Evolutionary conservation across 495 filamentous ascomycete species (phyloP).

Genomic region (Hyaloscypha finlandica): DNA sequence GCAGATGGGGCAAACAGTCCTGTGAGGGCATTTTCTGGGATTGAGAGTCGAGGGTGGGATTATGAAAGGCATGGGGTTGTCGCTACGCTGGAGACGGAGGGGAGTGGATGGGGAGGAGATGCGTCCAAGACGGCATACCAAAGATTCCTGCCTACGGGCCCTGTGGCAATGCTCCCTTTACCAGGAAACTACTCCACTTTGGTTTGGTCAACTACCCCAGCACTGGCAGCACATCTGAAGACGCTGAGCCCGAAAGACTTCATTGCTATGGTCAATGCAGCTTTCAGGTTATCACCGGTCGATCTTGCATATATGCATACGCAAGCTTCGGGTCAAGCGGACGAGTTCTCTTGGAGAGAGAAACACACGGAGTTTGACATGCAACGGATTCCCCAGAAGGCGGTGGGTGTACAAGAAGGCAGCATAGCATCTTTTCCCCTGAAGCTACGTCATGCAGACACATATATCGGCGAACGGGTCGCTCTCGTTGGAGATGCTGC

Average conservation of each 20-base stretch:
- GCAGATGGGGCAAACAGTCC: slow-evolving; percentile 95
- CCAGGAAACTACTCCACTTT: slow-evolving; percentile 80
- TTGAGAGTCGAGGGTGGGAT: slow-evolving; percentile 86
- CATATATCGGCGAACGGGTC: slow-evolving; percentile 85
- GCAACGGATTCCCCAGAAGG: slow-evolving; percentile 52
- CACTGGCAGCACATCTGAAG: slow-evolving; percentile 79
- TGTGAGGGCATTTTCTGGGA: slow-evolving; percentile 85
- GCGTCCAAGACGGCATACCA: slow-evolving; percentile 81
- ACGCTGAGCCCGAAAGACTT: slow-evolving; percentile 70
- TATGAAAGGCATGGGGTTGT: slow-evolving; percentile 90
- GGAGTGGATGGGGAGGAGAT: slow-evolving; percentile 52
- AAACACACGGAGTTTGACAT: slow-evolving; percentile 61
- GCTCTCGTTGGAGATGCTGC: slow-evolving; percentile 93
- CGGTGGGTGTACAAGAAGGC: slow-evolving; percentile 71
- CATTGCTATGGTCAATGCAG: slow-evolving; percentile 86
- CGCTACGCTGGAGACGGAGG: slow-evolving; percentile 76
- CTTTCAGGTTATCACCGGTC: slow-evolving; percentile 76
- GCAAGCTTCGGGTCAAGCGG: slow-evolving; percentile 59
- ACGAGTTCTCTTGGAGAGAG: slow-evolving; percentile 80
- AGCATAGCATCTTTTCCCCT: slow-evolving; percentile 90
- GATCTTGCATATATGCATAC: slow-evolving; percentile 82
- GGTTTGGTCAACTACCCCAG: slow-evolving; percentile 89
- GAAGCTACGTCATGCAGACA: slow-evolving; percentile 84
- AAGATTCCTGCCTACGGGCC: slow-evolving; percentile 89
- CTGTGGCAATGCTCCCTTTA: slow-evolving; percentile 86